phyloP scores from a whole-genome alignment of 1,284 basidiomycete species.

The Melampsora abietis-canadensis region DNA sequence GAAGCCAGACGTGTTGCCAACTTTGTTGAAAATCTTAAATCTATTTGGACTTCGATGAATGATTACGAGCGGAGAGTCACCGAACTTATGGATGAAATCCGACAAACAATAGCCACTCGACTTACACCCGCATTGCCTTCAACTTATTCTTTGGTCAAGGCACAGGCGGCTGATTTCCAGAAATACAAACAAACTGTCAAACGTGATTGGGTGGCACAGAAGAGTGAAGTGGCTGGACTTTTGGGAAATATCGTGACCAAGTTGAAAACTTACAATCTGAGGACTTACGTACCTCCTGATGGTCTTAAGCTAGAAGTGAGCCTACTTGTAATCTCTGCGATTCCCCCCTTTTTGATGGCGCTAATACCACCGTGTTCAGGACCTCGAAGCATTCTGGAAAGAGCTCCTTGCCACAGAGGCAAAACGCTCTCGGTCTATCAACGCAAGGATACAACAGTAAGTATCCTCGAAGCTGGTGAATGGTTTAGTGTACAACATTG shows the following conservation, averaged over 20 bases:
- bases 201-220: constrained; percentile 80
- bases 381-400: constrained; percentile 78
- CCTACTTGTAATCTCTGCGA: constrained; percentile 37
- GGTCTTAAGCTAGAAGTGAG: constrained; percentile 65
- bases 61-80: constrained; percentile 86
- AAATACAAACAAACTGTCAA: constrained; percentile 82
- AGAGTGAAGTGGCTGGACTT: constrained; percentile 80
- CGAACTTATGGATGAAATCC: constrained; percentile 46
- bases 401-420: constrained; percentile 71
- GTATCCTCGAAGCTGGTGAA: constrained; percentile 51
- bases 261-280: constrained; percentile 79
- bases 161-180: constrained; percentile 69
- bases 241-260: constrained; percentile 94
- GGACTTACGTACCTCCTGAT: constrained; percentile 73
- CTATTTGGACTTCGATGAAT: constrained; percentile 76
- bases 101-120: constrained; percentile 48
- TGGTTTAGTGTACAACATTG: constrained; percentile 4
- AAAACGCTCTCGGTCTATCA: constrained; percentile 74
- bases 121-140: constrained; percentile 62
- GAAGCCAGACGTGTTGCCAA: constrained; percentile 89
- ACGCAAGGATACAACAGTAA: constrained; percentile 83
- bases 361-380: constrained; percentile 54
- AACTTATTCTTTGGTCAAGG: constrained; percentile 76
- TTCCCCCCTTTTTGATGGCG: too few species aligned
- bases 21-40: constrained; percentile 91